Evolutionary conservation across 768 basidiomycete species (phyloP).

Genomic region (Tylopilus balloui): DNA sequence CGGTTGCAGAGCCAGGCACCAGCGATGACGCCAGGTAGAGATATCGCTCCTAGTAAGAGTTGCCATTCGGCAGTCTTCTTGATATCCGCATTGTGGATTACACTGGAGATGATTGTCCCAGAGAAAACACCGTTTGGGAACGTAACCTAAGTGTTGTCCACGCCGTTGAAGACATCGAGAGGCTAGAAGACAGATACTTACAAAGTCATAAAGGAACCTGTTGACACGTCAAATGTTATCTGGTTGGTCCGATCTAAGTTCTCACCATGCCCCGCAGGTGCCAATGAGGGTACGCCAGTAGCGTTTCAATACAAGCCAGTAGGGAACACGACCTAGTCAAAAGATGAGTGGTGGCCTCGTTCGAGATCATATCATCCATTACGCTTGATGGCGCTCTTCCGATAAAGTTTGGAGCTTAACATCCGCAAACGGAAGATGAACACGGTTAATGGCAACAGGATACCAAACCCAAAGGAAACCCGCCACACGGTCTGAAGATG

Average conservation of each 20-base stretch:
- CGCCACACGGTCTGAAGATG: conserved; percentile 66
- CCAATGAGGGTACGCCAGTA: conserved; percentile 71
- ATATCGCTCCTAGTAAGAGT: conserved; percentile 56
- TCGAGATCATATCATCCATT: conserved; percentile 11
- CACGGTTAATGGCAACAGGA: conserved; percentile 59
- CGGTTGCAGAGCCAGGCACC: conserved; percentile 48
- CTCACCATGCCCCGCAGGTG: conserved; percentile 67
- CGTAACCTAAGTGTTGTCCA: conserved; percentile 41
- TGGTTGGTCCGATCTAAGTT: neutral
- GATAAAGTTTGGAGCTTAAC: conserved; percentile 62
- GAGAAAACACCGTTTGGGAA: conserved; percentile 73
- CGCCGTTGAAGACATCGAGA: neutral
- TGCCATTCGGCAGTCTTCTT: conserved; percentile 66
- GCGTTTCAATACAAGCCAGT: conserved; percentile 50
- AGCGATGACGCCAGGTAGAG: conserved; percentile 58
- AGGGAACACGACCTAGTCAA: conserved; percentile 50
- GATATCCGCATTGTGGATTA: conserved; percentile 52
- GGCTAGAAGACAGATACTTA: conserved; percentile 15
- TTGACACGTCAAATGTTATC: conserved; percentile 1
- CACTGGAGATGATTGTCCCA: conserved; percentile 61
- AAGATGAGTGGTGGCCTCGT: conserved; percentile 1
- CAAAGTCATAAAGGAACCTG: conserved; percentile 72
- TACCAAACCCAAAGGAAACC: conserved; percentile 61
- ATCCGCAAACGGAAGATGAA: conserved; percentile 71
- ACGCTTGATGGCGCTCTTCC: conserved; percentile 63